These are phyloP conservation scores for Dothistroma septosporum DNA, from an alignment of 2,329 filamentous ascomycete species.

Conservation along the genomic window DNA sequence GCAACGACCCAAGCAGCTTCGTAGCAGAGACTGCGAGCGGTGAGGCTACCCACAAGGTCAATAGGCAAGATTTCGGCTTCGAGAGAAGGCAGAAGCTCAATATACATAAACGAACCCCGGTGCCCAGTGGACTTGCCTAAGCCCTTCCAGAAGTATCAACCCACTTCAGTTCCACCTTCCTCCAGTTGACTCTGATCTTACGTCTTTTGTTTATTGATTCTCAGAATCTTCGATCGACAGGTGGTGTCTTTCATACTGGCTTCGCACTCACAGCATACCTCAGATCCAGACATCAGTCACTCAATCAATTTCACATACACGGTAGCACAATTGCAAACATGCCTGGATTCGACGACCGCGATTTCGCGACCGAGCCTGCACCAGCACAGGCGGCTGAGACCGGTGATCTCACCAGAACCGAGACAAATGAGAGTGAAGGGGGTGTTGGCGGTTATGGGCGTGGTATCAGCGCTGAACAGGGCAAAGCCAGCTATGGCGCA, in stretches of 20 bases:
- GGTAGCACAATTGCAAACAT: slow-evolving; percentile 42
- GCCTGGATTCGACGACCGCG: slow-evolving; percentile 58
- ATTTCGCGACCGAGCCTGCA: slow-evolving; percentile 46
- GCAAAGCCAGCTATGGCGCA: slow-evolving; percentile 37
- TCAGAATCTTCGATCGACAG: not conserved
- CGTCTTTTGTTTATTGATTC: not conserved
- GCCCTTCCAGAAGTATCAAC: not conserved
- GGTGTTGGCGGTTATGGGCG: slow-evolving; percentile 18
- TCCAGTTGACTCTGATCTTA: not conserved
- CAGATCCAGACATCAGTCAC: not conserved
- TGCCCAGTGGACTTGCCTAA: slow-evolving; percentile 6
- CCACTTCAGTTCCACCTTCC: not conserved
- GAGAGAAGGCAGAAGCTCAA: slow-evolving; percentile 2
- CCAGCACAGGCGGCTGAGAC: slow-evolving; percentile 35
- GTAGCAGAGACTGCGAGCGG: slow-evolving; percentile 5
- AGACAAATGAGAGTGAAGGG: slow-evolving; percentile 17
- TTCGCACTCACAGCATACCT: not conserved
- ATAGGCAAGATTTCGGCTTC: slow-evolving; percentile 6
- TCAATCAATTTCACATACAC: not conserved
- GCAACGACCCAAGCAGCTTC: slow-evolving; percentile 4
- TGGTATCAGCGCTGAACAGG: slow-evolving; percentile 17
- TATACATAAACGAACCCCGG: slow-evolving; percentile 14
- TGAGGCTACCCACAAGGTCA: not conserved
- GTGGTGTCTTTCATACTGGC: not conserved
- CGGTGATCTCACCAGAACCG: slow-evolving; percentile 25